Evolutionary conservation across 2,329 filamentous ascomycete species (phyloP).

Genomic region (Hirsutella thompsonii): DNA sequence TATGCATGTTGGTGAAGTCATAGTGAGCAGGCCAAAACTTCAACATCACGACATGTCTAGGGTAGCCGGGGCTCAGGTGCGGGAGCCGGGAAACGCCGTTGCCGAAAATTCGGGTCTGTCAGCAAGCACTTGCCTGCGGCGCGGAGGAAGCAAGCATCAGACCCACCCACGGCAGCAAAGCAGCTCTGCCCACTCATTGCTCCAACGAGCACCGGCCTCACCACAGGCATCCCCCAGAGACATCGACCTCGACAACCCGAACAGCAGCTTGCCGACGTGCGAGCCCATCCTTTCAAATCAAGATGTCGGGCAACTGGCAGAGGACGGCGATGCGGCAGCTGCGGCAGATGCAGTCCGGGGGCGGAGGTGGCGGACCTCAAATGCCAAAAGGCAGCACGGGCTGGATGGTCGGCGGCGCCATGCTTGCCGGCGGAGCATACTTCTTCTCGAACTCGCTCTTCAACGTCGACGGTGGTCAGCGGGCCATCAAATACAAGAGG

Average conservation of each 20-base stretch:
- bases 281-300: not conserved
- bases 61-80: not conserved
- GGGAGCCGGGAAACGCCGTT: not conserved
- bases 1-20: too few species aligned
- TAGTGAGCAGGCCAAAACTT: too few species aligned
- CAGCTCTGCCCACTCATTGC: not conserved
- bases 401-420: conserved; percentile 25
- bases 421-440: conserved; percentile 36
- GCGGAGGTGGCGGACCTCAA: conserved; percentile 22
- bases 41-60: not conserved
- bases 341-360: conserved; percentile 32
- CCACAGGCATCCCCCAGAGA: not conserved
- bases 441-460: conserved; percentile 50
- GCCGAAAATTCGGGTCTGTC: not conserved
- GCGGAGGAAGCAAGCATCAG: too few species aligned
- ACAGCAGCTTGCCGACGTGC: not conserved
- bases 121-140: not conserved
- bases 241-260: not conserved
- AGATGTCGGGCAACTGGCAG: conserved; percentile 28
- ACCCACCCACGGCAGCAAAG: conserved; percentile 1
- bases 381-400: conserved; percentile 25
- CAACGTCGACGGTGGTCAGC: conserved; percentile 94
- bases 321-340: conserved; percentile 39
- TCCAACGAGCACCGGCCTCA: not conserved
- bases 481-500: conserved; percentile 96